Evolutionary conservation across 257 asterid species (phyloP).

Genomic region (Nicotiana benthamiana): DNA sequence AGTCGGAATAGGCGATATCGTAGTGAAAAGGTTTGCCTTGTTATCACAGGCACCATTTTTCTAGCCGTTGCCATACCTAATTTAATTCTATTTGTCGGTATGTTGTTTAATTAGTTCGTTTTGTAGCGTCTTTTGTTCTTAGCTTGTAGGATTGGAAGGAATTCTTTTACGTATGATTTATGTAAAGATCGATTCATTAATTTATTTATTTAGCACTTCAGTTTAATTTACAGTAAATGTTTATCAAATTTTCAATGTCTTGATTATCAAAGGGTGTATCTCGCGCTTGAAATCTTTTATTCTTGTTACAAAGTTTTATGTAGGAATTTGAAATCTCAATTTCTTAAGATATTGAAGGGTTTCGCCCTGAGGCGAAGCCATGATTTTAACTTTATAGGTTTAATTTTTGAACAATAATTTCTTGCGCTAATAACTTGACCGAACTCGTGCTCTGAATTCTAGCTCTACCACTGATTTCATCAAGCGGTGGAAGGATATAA

Average conservation of each 20-base stretch:
- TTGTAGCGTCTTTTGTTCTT: neutral
- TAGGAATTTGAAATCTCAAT: neutral
- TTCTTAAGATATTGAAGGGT: too few species aligned
- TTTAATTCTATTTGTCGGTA: neutral
- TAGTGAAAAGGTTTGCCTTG: neutral
- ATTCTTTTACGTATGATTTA: neutral
- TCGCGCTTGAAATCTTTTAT: too few species aligned
- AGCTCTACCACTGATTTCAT: too few species aligned
- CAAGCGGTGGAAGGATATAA: too few species aligned
- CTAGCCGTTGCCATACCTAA: neutral
- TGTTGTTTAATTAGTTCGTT: neutral
- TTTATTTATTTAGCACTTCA: neutral
- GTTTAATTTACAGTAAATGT: neutral
- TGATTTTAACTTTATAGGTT: too few species aligned
- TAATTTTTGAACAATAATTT: too few species aligned
- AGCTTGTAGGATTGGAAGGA: neutral
- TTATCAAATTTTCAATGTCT: neutral
- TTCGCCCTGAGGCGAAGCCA: too few species aligned
- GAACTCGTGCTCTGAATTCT: too few species aligned
- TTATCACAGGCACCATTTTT: neutral
- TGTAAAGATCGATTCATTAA: neutral
- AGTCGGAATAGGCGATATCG: neutral
- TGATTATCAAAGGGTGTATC: neutral
- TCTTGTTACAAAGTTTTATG: neutral
- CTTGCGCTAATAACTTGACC: too few species aligned